Evolutionary conservation across 179 eudicot species (phyloP), one percentile per base, ranked within the genome.

Genomic region (Beta lomatogona): DNA sequence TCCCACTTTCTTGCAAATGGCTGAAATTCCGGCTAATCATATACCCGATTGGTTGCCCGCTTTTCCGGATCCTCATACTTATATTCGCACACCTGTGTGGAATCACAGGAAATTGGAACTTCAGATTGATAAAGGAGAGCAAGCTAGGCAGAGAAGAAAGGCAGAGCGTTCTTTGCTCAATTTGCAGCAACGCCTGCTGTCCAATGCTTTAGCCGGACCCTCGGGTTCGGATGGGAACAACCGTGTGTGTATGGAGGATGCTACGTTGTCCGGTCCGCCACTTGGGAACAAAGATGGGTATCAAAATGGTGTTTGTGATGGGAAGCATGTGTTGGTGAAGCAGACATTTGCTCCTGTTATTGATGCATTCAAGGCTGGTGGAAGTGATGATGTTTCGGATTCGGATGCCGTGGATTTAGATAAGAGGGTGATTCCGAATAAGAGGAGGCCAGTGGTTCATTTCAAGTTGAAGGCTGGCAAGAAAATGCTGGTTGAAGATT

Each of bases 51-150:
- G 97, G 97, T 84, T 93, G 83, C 97, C 96, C 13, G 84, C 77
- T 1, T 90, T 93, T 75, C 97, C 95, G 8, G 97, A 95, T 80
- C 89, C 89, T 4, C 98, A 94, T 77, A 92, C 98, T 0, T 95
- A 92, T 71, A n/a, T 87, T 55, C 87, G 79, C 0, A 78, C 98
- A 0, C 91, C 94, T 6, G 78, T 88, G 36, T 94, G 95, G 99
- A 92, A 88, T 69, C 93, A 91, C 70, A 86, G 82, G 57, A 83
- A 91, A 79, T 81, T 71, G 15, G 93, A 92, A 88, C 89, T 91
- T 69, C 89, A 92, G 41, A 83, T 85, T 7, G 93, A 91, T 79
- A 90, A 90, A 82, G 88, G 91, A 21, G 97, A 91, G 86, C 91
- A 90, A 28, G 97, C 92, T 0, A 91, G 93, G 76, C 98, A 95